Percentiles rank a stretch among this genome's conserved stretches.
Evolutionary conservation across 306 rosid genomes (phyloP).

Genomic region (Medicago arabica): DNA sequence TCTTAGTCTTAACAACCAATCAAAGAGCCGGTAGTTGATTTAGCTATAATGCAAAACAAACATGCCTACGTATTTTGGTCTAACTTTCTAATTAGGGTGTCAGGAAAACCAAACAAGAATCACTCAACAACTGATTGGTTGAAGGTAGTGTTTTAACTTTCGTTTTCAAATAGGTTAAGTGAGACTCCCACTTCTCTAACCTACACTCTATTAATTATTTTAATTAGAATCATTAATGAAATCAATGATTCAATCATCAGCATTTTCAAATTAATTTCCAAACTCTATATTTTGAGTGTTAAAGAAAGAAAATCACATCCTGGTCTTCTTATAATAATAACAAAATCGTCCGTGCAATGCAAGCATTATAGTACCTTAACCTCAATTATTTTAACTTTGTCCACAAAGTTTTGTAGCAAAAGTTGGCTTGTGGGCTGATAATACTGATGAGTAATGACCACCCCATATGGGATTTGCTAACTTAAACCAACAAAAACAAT

Average conservation of each 20-base stretch:
- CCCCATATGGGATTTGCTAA: too few relatives aligned
- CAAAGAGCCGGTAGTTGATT: conserved; percentile 30
- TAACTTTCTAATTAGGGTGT: background rate
- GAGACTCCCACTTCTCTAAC: conserved; percentile 39
- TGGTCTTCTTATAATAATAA: background rate
- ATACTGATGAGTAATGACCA: too few relatives aligned
- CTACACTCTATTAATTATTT: background rate
- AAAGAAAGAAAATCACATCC: background rate
- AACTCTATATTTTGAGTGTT: conserved; percentile 9
- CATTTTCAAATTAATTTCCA: background rate
- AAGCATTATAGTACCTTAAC: too few relatives aligned
- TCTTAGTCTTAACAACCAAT: conserved; percentile 36
- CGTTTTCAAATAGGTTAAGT: conserved; percentile 30
- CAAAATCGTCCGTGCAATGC: background rate
- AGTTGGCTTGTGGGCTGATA: background rate
- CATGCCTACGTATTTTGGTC: background rate
- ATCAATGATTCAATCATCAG: background rate
- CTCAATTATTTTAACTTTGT: background rate
- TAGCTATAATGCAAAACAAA: conserved; percentile 10
- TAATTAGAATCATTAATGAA: conserved; percentile 30
- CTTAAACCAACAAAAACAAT: too few relatives aligned
- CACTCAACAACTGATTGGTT: conserved; percentile 39
- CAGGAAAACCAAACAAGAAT: conserved; percentile 18
- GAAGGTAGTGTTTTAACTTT: conserved; percentile 19
- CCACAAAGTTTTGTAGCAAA: background rate